Percentiles rank a stretch among this genome's conserved stretches.
phyloP scores from a whole-genome alignment of 768 basidiomycete species.

The Hebeloma cylindrosporum region DNA sequence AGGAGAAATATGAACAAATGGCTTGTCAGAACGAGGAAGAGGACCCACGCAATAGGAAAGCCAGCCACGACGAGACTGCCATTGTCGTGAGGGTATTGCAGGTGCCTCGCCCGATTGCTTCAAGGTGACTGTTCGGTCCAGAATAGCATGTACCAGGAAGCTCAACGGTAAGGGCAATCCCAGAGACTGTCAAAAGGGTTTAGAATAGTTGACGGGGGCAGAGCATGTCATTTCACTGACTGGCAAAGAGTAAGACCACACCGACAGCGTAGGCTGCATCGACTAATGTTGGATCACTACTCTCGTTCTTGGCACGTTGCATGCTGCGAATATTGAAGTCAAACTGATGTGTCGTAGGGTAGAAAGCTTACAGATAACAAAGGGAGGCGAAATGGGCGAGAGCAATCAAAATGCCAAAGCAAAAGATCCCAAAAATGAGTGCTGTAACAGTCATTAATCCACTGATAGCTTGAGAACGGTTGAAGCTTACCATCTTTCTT shows the following conservation, averaged over 20 bases:
- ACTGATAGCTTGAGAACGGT: neutral
- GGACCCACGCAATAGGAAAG: constrained; percentile 24
- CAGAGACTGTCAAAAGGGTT: constrained; percentile 21
- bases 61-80: constrained; percentile 29
- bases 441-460: neutral
- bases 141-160: constrained; percentile 28
- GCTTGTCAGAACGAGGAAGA: neutral
- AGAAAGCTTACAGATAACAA: constrained; percentile 26
- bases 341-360: neutral
- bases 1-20: neutral
- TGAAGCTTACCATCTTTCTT: constrained; percentile 27
- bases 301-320: constrained; percentile 29
- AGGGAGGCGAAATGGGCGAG: constrained; percentile 30
- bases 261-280: constrained; percentile 26
- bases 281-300: constrained; percentile 24
- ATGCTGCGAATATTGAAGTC: constrained; percentile 14
- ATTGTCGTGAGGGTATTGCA: constrained; percentile 29
- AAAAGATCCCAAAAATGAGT: constrained; percentile 22
- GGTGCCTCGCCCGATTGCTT: constrained; percentile 21
- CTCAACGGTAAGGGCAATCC: constrained; percentile 25
- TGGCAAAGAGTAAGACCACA: constrained; percentile 26
- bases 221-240: constrained; percentile 13
- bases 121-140: constrained; percentile 23
- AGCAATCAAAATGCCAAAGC: constrained; percentile 25
- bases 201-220: neutral